Evolutionary conservation across 257 asterid genomes (phyloP), one percentile per base, ranked within the genome.

Genomic region (Nicotiana benthamiana): DNA sequence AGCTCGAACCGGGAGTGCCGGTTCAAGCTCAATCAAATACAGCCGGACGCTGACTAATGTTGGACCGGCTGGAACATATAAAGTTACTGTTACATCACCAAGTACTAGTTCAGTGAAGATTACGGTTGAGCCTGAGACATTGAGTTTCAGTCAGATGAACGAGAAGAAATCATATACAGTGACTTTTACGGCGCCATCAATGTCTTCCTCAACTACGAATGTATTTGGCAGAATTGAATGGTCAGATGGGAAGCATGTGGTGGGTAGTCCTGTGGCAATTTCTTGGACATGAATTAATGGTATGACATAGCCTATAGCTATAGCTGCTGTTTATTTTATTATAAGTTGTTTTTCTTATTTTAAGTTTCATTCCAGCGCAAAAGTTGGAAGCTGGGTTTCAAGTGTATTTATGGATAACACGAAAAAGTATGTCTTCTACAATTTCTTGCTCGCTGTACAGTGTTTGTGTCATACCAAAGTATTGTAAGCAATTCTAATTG

Each of bases 241-340:
- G 99, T 88, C 97, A 0, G 96, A 93, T 81, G 98, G 95, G 87
- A 92, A 90, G 79, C 97, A 86, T 53, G 89, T 88, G 3, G 98
- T 96, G 52, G 94, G 90, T 66, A 96, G 98, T 85, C 96, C 98
- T 0, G 90, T 96, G 32, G 97, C 95, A 4, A 28, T 96, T 70
- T 89, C 93, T 86, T 90, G 97, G 98, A 72, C 75, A 15, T 93
- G 85, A 70, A 79, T 53, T 4, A 40, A 40, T 7, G 46, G 40
- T 53, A 66, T 18, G 57, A 70, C 46, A 36, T 36, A 68, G 56
- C 20, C 56, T 36, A 68, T 70, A 70, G 59, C 77, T 13, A 70
- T 43, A 72, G 60, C 77, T 72, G 18, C 59, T 68, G 57, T 68
- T 72, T 13, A 72, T 22, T 72, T 12, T 72, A 13, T 24, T 72